phyloP scores from a whole-genome alignment of 2,329 filamentous ascomycete genomes.

The Hymenoscyphus salicellus region DNA sequence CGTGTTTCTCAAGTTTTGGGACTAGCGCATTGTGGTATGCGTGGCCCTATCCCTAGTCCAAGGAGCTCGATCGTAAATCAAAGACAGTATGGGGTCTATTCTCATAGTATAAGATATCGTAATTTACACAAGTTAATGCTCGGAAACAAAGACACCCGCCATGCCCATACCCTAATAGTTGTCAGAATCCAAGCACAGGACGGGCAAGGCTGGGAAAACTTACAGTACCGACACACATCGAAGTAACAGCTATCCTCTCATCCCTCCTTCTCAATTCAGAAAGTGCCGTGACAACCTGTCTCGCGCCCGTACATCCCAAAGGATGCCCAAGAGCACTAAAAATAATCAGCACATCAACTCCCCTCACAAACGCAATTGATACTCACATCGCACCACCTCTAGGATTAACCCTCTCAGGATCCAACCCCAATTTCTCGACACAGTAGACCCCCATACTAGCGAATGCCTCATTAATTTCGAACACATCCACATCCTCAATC shows the following conservation, averaged over 20 bases:
- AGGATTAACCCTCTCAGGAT: slow-evolving; percentile 85
- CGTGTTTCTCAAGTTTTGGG: too few relatives aligned
- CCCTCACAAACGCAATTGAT: not conserved
- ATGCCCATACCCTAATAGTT: slow-evolving; percentile 72
- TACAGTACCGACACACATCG: slow-evolving; percentile 90
- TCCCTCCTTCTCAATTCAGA: slow-evolving; percentile 82
- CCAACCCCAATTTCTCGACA: slow-evolving; percentile 78
- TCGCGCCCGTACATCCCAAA: slow-evolving; percentile 85
- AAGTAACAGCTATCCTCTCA: slow-evolving; percentile 82
- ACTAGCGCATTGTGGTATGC: not conserved
- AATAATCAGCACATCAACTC: not conserved
- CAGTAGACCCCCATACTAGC: slow-evolving; percentile 93
- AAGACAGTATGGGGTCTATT: not conserved
- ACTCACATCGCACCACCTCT: slow-evolving; percentile 71
- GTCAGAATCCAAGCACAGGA: not conserved
- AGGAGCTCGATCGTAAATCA: not conserved
- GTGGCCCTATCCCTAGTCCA: not conserved
- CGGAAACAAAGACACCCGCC: slow-evolving; percentile 91
- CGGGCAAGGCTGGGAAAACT: slow-evolving; percentile 7
- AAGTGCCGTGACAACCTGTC: slow-evolving; percentile 86
- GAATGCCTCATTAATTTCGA: slow-evolving; percentile 98
- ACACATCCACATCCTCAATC: slow-evolving; percentile 89
- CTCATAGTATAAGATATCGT: not conserved
- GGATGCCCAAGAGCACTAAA: slow-evolving; percentile 79
- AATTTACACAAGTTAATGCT: slow-evolving; percentile 50